Evolutionary conservation across 306 rosid genomes (phyloP).

Genomic region (Vicia sativa): DNA sequence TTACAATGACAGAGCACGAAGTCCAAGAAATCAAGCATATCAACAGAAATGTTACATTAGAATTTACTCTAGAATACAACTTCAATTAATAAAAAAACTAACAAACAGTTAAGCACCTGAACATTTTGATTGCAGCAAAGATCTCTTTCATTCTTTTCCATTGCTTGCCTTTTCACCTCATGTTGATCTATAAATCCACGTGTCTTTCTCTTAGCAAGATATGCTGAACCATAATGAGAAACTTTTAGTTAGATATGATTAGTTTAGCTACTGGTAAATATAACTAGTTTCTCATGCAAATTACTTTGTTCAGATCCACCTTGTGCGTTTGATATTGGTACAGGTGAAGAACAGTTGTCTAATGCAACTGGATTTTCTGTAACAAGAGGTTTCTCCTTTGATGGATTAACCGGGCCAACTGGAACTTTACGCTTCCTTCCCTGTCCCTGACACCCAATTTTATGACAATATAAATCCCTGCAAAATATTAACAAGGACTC

Average conservation of each 20-base stretch:
- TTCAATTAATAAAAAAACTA: slow-evolving; percentile 30
- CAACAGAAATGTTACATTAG: neutral
- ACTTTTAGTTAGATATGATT: slow-evolving; percentile 21
- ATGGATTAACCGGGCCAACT: slow-evolving; percentile 21
- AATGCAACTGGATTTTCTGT: slow-evolving; percentile 37
- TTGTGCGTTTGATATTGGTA: slow-evolving; percentile 36
- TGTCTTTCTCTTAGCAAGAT: slow-evolving; percentile 54
- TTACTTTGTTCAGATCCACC: slow-evolving; percentile 52
- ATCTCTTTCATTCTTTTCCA: slow-evolving; percentile 37
- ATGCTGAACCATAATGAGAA: slow-evolving; percentile 42
- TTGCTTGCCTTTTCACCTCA: slow-evolving; percentile 42
- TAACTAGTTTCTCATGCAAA: slow-evolving; percentile 33
- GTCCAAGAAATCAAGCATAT: slow-evolving; percentile 32
- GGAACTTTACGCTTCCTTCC: slow-evolving; percentile 28
- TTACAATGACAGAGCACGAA: slow-evolving; percentile 11
- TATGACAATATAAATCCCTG: slow-evolving; percentile 73
- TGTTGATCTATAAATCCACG: slow-evolving; percentile 34
- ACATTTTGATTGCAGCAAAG: slow-evolving; percentile 29
- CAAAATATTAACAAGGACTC: slow-evolving; percentile 30
- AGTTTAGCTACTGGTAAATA: slow-evolving; percentile 28
- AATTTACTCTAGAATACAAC: slow-evolving; percentile 21
- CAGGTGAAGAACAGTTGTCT: slow-evolving; percentile 28
- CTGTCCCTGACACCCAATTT: slow-evolving; percentile 69
- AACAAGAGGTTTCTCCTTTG: slow-evolving; percentile 30
- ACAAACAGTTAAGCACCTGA: slow-evolving; percentile 54